phyloP scores from a whole-genome alignment of 257 asterid genomes.

The Cynanchum wilfordii region DNA sequence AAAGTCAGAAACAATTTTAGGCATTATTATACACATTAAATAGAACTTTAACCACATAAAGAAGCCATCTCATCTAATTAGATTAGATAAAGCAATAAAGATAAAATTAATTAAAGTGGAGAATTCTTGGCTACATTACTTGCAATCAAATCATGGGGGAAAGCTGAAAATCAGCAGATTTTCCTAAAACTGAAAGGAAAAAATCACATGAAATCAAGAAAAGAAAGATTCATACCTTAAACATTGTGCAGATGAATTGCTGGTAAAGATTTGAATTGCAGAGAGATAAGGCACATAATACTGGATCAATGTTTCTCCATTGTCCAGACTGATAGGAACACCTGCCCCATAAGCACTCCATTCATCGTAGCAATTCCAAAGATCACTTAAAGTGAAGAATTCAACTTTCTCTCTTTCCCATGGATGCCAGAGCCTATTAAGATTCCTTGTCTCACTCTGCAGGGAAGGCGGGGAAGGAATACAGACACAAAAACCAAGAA shows the following conservation, averaged over 20 bases:
- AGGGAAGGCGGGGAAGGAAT: neutral
- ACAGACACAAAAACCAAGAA: neutral
- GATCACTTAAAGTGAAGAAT: conserved; percentile 72
- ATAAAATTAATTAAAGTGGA: conserved; percentile 1
- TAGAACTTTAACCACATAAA: conserved; percentile 7
- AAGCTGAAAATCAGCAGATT: neutral
- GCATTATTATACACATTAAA: conserved; percentile 8
- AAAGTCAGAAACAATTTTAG: conserved; percentile 4
- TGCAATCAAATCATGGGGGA: neutral
- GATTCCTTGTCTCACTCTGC: conserved; percentile 75
- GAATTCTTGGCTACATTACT: neutral
- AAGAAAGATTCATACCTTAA: conserved; percentile 46
- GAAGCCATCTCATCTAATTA: neutral
- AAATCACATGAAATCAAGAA: neutral
- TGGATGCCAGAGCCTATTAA: conserved; percentile 94
- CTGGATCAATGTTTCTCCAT: conserved; percentile 63
- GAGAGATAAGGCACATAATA: conserved; percentile 94
- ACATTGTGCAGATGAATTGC: conserved; percentile 56
- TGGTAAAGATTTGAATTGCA: conserved; percentile 90
- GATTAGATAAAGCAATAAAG: neutral
- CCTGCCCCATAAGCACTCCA: conserved; percentile 97
- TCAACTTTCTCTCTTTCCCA: conserved; percentile 84
- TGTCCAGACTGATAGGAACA: conserved; percentile 61
- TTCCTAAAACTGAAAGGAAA: neutral
- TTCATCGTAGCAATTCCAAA: conserved; percentile 83